A percentile compares a stretch with the other conserved stretches of the same genome.
Conservation (phyloP, 495 filamentous ascomycete species). For the Coniosporium apollinis region DNA sequence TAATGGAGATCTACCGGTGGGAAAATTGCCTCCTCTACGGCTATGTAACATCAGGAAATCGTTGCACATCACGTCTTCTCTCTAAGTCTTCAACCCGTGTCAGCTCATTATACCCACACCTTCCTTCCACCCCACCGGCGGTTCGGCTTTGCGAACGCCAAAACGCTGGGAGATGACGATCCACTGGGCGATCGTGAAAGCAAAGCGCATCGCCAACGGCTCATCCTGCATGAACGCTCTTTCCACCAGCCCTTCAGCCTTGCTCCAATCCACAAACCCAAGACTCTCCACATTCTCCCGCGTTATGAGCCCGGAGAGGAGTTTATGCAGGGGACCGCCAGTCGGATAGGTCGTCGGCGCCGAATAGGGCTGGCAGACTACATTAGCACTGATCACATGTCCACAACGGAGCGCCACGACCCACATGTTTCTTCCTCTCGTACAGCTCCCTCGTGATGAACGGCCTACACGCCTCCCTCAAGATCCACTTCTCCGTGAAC, state of each 20-base stretch:
- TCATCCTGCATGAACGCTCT: conserved; percentile 17
- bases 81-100: too few relatives aligned
- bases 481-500: conserved; percentile 32
- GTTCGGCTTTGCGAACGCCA: conserved; percentile 8
- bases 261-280: conserved; percentile 26
- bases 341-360: conserved; percentile 11
- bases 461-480: conserved; percentile 31
- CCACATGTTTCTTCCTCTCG: conserved; percentile 25
- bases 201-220: conserved; percentile 9
- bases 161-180: conserved; percentile 13
- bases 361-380: neutral
- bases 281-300: conserved; percentile 25
- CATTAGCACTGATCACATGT: neutral
- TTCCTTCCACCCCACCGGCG: too few relatives aligned
- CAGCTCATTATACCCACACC: too few relatives aligned
- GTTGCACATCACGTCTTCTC: too few relatives aligned
- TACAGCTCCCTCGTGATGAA: conserved; percentile 36
- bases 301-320: conserved; percentile 21
- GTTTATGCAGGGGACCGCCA: conserved; percentile 24
- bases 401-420: neutral
- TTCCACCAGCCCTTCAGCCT: conserved; percentile 15
- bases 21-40: too few relatives aligned
- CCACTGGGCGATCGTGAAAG: conserved; percentile 12
- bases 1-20: too few relatives aligned
- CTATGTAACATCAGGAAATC: too few relatives aligned